Conservation (phyloP, 1,139 yeast species). For the Geotrichum klebahnii region DNA sequence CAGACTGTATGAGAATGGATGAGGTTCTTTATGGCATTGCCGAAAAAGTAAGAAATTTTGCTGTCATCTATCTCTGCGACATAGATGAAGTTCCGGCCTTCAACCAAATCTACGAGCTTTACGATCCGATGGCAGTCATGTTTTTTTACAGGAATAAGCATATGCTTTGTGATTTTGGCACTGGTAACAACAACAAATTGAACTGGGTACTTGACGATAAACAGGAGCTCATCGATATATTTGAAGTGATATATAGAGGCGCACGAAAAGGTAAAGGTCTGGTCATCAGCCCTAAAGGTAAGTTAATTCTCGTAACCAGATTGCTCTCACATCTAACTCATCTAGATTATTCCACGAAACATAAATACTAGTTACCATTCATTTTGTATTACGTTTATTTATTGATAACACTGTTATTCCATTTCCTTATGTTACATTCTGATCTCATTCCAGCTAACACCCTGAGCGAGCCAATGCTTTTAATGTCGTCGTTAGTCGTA, state of each 20-base stretch:
- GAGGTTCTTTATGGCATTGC: conserved; percentile 75
- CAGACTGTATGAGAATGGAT: conserved; percentile 86
- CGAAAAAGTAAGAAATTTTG: conserved; percentile 82
- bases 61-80: conserved; percentile 82
- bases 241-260: conserved; percentile 86
- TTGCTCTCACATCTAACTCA: background rate
- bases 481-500: too few relatives aligned
- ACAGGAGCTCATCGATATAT: conserved; percentile 85
- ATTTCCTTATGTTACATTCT: background rate
- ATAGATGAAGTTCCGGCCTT: conserved; percentile 87
- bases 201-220: conserved; percentile 74
- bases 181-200: conserved; percentile 93
- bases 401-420: background rate
- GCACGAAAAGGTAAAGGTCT: conserved; percentile 91
- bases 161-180: conserved; percentile 96
- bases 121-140: conserved; percentile 89
- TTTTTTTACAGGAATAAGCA: conserved; percentile 90
- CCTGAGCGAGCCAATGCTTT: too few relatives aligned
- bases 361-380: conserved; percentile 30
- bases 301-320: conserved; percentile 12
- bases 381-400: background rate
- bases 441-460: too few relatives aligned
- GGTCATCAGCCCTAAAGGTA: conserved; percentile 72
- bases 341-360: conserved; percentile 36
- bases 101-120: conserved; percentile 86